Percentiles rank a stretch among this genome's conserved stretches.
phyloP scores from a whole-genome alignment of 228 moss, liverwort and hornwort species.

The Sphagnum magellanicum region DNA sequence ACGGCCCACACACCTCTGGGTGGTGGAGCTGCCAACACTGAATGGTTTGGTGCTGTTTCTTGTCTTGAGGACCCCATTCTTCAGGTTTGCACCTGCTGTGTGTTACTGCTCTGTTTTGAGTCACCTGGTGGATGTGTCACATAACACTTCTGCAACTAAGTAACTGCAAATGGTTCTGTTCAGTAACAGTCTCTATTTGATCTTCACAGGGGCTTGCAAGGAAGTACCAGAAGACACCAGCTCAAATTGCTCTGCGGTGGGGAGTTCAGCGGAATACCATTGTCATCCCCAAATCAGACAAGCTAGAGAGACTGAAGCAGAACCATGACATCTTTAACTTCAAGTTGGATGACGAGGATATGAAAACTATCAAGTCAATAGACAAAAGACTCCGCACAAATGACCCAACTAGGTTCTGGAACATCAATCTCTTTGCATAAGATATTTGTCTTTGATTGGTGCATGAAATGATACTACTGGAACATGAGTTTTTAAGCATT shows the following conservation, averaged over 20 bases:
- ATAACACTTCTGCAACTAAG: too few species aligned
- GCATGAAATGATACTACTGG: too few species aligned
- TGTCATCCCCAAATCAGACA: conserved; percentile 88
- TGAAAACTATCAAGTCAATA: conserved; percentile 41
- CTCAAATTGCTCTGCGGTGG: conserved; percentile 80
- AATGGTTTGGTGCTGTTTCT: conserved; percentile 57
- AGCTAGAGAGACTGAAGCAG: conserved; percentile 56
- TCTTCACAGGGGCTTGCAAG: conserved; percentile 38
- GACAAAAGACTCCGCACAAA: conserved; percentile 71
- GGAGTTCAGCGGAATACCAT: conserved; percentile 67
- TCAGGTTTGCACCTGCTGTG: conserved; percentile 21
- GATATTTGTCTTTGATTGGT: too few species aligned
- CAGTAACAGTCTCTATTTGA: too few species aligned
- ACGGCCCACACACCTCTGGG: conserved; percentile 92
- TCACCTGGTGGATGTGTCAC: too few species aligned
- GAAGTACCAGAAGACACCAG: conserved; percentile 68
- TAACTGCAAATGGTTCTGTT: too few species aligned
- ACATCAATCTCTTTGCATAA: conserved; percentile 54
- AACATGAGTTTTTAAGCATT: too few species aligned
- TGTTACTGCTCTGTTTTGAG: neutral
- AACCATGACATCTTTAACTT: conserved; percentile 61
- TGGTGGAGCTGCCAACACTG: conserved; percentile 72
- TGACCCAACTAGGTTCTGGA: conserved; percentile 62
- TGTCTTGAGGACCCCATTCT: conserved; percentile 67
- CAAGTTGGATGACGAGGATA: conserved; percentile 48